phyloP scores from a whole-genome alignment of 2,329 filamentous ascomycete species.

The Aspergillus transmontanensis region DNA sequence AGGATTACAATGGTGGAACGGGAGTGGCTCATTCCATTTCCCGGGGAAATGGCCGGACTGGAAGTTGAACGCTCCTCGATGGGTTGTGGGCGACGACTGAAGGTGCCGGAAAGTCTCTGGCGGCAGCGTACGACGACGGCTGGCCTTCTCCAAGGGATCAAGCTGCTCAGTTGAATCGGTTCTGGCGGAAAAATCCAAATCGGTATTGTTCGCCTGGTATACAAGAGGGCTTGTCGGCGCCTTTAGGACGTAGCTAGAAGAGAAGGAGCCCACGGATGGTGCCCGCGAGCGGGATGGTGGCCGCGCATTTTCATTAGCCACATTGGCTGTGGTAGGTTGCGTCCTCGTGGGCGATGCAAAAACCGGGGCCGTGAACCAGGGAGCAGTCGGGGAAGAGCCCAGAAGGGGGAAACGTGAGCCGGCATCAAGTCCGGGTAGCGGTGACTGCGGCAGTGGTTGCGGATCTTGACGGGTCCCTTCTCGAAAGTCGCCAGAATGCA shows the following conservation, averaged over 20 bases:
- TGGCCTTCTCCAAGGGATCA: constrained; percentile 49
- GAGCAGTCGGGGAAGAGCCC: constrained; percentile 57
- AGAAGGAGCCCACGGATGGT: constrained; percentile 70
- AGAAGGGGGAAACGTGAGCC: constrained; percentile 23
- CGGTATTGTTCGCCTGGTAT: constrained; percentile 82
- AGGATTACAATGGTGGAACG: constrained; percentile 78
- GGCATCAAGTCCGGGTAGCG: constrained; percentile 21
- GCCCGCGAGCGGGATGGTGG: constrained; percentile 44
- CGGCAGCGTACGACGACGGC: constrained; percentile 72
- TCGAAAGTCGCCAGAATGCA: constrained; percentile 65
- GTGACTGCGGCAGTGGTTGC: constrained; percentile 31
- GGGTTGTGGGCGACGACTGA: constrained; percentile 44
- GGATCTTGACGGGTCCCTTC: constrained; percentile 40
- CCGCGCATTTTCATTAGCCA: constrained; percentile 15
- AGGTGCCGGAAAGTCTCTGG: constrained; percentile 60
- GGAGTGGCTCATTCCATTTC: constrained; percentile 62
- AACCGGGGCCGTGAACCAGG: constrained; percentile 52
- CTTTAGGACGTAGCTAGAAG: constrained; percentile 80
- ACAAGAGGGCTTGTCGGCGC: constrained; percentile 91
- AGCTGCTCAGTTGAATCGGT: constrained; percentile 56
- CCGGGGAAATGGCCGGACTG: constrained; percentile 47
- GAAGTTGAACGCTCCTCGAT: constrained; percentile 43
- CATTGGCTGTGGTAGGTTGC: constrained; percentile 20
- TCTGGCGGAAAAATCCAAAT: constrained; percentile 65
- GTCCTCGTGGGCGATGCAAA: constrained; percentile 24